These are phyloP conservation scores for Xylariaceae sp. DNA, from an alignment of 2,329 filamentous ascomycete genomes.

Conservation along the genomic window DNA sequence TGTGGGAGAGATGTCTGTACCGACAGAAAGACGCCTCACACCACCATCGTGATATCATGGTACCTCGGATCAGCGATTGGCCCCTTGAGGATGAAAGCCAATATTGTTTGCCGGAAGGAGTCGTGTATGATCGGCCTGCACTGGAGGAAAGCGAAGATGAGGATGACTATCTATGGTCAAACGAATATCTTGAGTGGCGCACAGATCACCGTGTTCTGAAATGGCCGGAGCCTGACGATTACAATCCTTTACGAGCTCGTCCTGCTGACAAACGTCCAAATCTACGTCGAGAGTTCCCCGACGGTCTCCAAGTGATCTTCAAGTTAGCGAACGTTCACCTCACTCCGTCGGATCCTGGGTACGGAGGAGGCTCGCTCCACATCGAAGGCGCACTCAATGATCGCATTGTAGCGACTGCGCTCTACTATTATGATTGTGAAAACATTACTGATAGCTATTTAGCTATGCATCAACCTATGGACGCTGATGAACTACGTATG, in stretches of 20 bases:
- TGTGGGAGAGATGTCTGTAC: conserved; percentile 40
- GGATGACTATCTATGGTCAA: conserved; percentile 10
- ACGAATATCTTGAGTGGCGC: conserved; percentile 18
- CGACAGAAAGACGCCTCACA: not conserved
- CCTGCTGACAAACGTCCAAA: conserved; percentile 18
- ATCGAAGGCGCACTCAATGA: conserved; percentile 59
- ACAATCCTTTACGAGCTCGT: conserved; percentile 6
- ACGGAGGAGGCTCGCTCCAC: conserved; percentile 54
- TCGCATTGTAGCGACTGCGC: conserved; percentile 59
- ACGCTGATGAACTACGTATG: conserved; percentile 28
- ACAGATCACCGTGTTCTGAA: conserved; percentile 12
- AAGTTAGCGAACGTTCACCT: conserved; percentile 63
- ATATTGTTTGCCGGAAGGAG: conserved; percentile 11
- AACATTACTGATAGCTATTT: conserved; percentile 57
- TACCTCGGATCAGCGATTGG: conserved; percentile 14
- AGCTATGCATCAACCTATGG: conserved; percentile 45
- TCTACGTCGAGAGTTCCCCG: conserved; percentile 28
- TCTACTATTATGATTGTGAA: conserved; percentile 60
- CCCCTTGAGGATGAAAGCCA: conserved; percentile 7
- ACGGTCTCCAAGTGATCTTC: conserved; percentile 57
- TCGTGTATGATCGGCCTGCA: conserved; percentile 20
- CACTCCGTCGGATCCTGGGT: conserved; percentile 54
- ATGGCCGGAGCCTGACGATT: conserved; percentile 22
- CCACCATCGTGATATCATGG: conserved; percentile 2
- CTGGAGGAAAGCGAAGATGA: conserved; percentile 11